These are phyloP conservation scores for Aspergillus costaricaensis DNA, from an alignment of 2,329 filamentous ascomycete species.

Conservation along the genomic window DNA sequence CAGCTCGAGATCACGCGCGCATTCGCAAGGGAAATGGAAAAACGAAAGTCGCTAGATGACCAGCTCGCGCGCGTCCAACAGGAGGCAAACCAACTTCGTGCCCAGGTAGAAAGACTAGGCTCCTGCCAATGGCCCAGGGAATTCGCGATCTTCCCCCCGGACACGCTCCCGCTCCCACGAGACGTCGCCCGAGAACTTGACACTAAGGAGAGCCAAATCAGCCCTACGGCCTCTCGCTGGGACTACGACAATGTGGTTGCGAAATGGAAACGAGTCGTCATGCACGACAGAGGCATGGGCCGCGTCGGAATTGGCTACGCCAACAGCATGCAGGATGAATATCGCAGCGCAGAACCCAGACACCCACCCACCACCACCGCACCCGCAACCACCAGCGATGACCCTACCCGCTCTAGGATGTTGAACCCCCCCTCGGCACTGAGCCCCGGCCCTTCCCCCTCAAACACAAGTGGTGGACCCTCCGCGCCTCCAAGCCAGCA, in stretches of 20 bases:
- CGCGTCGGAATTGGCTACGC: slow-evolving; percentile 36
- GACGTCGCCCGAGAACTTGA: slow-evolving; percentile 43
- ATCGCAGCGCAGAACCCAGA: slow-evolving; percentile 12
- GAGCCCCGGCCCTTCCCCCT: slow-evolving; percentile 30
- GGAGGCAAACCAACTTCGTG: slow-evolving; percentile 51
- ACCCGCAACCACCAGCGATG: slow-evolving; percentile 7
- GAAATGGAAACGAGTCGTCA: slow-evolving; percentile 52
- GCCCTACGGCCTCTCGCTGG: slow-evolving; percentile 43
- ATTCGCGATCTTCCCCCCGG: slow-evolving; percentile 51
- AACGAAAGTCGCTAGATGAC: slow-evolving; percentile 45
- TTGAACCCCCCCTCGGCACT: slow-evolving; percentile 22
- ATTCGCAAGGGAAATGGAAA: slow-evolving; percentile 49
- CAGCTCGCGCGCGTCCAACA: slow-evolving; percentile 49
- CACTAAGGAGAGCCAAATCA: slow-evolving; percentile 37
- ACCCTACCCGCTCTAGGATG: slow-evolving; percentile 12
- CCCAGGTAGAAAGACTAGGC: slow-evolving; percentile 49
- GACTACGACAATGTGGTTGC: slow-evolving; percentile 51
- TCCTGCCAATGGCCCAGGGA: slow-evolving; percentile 53
- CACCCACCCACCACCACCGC: not conserved
- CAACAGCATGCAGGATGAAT: slow-evolving; percentile 23
- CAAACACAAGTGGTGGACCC: slow-evolving; percentile 15
- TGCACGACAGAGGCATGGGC: slow-evolving; percentile 48
- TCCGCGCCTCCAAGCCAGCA: slow-evolving; percentile 33
- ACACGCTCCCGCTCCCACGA: slow-evolving; percentile 43
- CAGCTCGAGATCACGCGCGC: slow-evolving; percentile 50